Conservation (phyloP, 2,329 filamentous ascomycete genomes). For the Rosellinia necatrix region DNA sequence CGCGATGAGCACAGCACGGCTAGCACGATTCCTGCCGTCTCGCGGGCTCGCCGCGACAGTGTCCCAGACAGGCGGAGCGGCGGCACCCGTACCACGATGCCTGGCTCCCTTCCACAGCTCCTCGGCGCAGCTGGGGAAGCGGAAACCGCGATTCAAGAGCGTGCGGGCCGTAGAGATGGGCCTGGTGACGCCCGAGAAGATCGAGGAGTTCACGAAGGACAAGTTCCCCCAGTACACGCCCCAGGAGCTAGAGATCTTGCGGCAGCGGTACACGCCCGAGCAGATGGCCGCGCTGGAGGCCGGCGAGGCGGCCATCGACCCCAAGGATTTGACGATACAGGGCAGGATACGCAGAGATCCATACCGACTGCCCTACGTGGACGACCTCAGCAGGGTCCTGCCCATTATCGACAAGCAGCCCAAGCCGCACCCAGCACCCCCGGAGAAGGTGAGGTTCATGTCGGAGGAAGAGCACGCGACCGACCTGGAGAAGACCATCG, state of each 20-base stretch:
- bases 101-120: slow-evolving; percentile 57
- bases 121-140: slow-evolving; percentile 52
- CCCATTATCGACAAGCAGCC: slow-evolving; percentile 76
- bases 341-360: slow-evolving; percentile 73
- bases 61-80: slow-evolving; percentile 5
- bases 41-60: slow-evolving; percentile 50
- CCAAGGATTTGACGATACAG: slow-evolving; percentile 74
- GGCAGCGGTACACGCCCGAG: slow-evolving; percentile 73
- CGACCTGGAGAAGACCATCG: slow-evolving; percentile 58
- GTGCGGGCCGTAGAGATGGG: slow-evolving; percentile 58
- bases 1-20: slow-evolving; percentile 61
- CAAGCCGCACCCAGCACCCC: slow-evolving; percentile 54
- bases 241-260: slow-evolving; percentile 66
- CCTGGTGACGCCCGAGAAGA: slow-evolving; percentile 49
- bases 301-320: slow-evolving; percentile 76
- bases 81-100: slow-evolving; percentile 41
- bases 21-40: slow-evolving; percentile 58
- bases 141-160: slow-evolving; percentile 56
- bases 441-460: slow-evolving; percentile 64
- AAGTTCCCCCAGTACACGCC: slow-evolving; percentile 68
- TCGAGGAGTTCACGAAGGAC: slow-evolving; percentile 52
- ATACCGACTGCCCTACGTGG: slow-evolving; percentile 74
- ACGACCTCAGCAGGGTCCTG: slow-evolving; percentile 79
- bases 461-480: slow-evolving; percentile 63
- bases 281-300: slow-evolving; percentile 83